Conservation (phyloP, 176 grass and related monocot species). For the Areca catechu region DNA sequence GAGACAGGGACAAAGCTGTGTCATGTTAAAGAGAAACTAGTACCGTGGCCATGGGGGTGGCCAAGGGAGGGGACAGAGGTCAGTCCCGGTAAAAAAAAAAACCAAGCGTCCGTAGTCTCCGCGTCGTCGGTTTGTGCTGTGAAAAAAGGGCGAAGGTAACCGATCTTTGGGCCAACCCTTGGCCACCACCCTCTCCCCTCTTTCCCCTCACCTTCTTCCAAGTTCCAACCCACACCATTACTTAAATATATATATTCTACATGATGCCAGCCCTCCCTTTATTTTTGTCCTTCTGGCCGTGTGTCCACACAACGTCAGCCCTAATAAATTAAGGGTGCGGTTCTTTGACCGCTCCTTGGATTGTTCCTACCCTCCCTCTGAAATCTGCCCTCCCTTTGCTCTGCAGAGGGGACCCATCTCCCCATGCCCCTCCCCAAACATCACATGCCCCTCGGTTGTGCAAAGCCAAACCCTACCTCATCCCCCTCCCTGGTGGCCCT, state of each 20-base stretch:
- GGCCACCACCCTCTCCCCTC: background rate
- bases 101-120: slow-evolving; percentile 6
- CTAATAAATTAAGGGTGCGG: background rate
- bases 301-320: slow-evolving; percentile 6
- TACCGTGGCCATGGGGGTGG: background rate
- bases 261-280: background rate
- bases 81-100: background rate
- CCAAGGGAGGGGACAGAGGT: slow-evolving; percentile 2
- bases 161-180: slow-evolving; percentile 6
- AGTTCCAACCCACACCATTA: no score
- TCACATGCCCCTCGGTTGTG: background rate
- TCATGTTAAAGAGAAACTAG: slow-evolving; percentile 4
- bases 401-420: background rate
- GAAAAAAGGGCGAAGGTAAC: slow-evolving; percentile 11
- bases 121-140: slow-evolving; percentile 7
- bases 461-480: slow-evolving; percentile 1
- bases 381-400: background rate
- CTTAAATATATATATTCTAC: no score
- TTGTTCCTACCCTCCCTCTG: background rate
- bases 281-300: background rate
- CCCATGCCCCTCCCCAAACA: background rate
- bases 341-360: slow-evolving; percentile 4
- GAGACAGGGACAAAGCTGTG: background rate
- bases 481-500: background rate
- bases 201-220: no score